Evolutionary conservation across 371 early-diverging fungal genomes (phyloP).

Genomic region (Mucor sp.): DNA sequence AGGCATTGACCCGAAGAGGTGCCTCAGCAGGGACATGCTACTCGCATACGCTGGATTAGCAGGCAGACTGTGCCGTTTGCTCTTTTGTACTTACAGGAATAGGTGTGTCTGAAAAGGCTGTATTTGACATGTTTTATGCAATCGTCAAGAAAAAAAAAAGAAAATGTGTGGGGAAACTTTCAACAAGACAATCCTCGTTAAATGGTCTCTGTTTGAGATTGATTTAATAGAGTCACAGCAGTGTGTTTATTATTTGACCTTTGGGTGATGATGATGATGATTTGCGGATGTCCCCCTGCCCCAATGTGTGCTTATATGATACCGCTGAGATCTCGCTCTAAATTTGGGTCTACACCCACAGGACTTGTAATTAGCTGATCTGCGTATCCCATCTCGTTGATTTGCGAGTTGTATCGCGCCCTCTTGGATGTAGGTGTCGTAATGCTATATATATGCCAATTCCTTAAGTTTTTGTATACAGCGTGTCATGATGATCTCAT

Average conservation of each 20-base stretch:
- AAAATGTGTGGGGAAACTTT: conserved; percentile 1
- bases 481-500: background rate
- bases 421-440: conserved; percentile 18
- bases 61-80: background rate
- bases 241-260: background rate
- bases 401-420: conserved; percentile 4
- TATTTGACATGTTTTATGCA: conserved; percentile 15
- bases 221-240: background rate
- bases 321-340: conserved; percentile 30
- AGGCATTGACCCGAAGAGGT: conserved; percentile 43
- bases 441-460: conserved; percentile 5
- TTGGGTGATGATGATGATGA: background rate
- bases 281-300: background rate
- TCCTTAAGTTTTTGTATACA: background rate
- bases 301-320: background rate
- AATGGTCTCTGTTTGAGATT: background rate
- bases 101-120: conserved; percentile 1
- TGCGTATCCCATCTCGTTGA: conserved; percentile 19
- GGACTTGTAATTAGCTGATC: conserved; percentile 26
- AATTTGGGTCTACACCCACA: conserved; percentile 19
- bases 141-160: conserved; percentile 2
- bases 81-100: background rate
- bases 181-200: background rate
- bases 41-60: background rate
- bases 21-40: conserved; percentile 33